A percentile compares a stretch with the other conserved stretches of the same genome.
Conservation (phyloP, 257 asterid species). For the Nicotiana tomentosiformis region DNA sequence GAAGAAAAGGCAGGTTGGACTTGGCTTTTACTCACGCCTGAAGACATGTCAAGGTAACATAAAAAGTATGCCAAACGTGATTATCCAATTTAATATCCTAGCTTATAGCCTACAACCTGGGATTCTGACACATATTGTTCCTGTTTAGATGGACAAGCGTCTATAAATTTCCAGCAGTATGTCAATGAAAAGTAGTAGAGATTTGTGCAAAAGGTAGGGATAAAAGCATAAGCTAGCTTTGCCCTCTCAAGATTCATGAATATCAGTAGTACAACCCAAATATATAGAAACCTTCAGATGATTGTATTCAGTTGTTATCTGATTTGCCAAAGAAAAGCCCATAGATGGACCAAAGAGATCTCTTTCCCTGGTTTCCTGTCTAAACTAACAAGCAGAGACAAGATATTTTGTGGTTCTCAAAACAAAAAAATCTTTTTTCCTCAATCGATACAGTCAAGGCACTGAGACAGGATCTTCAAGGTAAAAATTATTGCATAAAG, state of each 20-base stretch:
- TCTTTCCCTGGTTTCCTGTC: not conserved
- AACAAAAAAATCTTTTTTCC: not conserved
- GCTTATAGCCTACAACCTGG: not conserved
- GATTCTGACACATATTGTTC: not conserved
- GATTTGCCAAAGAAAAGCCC: not conserved
- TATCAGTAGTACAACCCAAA: not conserved
- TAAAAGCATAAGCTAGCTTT: not conserved
- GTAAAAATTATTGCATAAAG: not conserved
- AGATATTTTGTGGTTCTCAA: not conserved
- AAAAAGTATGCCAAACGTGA: not conserved
- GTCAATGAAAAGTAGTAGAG: not conserved
- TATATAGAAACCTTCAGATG: not conserved
- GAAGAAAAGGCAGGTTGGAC: not conserved
- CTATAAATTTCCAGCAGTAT: not conserved
- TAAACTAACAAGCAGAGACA: not conserved
- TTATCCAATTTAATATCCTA: not conserved
- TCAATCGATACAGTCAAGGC: not conserved
- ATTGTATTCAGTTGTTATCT: not conserved
- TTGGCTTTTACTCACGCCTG: not conserved
- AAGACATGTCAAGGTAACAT: not conserved
- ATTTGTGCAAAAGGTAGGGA: not conserved
- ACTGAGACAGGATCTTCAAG: not conserved
- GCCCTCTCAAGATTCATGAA: not conserved
- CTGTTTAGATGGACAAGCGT: not conserved
- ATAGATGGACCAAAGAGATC: not conserved